phyloP scores from a whole-genome alignment of 768 basidiomycete species.

The Vishniacozyma victoriae region DNA sequence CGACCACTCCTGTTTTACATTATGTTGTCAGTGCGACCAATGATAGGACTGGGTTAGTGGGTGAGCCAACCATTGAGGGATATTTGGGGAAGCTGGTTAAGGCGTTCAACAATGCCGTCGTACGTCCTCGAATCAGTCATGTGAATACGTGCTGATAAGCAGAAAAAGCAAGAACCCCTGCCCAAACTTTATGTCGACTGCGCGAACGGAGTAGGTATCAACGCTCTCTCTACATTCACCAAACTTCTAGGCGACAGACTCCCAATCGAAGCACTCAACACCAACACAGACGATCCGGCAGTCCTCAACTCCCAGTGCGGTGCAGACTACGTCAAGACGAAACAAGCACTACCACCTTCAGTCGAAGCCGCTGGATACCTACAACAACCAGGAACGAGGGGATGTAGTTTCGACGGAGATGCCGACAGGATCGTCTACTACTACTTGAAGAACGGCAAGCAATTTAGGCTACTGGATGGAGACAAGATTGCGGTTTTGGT shows the following conservation, averaged over 20 bases:
- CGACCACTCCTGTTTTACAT: conserved; percentile 91
- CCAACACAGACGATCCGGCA: conserved; percentile 59
- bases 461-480: conserved; percentile 88
- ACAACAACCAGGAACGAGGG: conserved; percentile 58
- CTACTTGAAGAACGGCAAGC: conserved; percentile 46
- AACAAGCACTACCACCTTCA: conserved; percentile 76
- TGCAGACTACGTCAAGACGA: conserved; percentile 94
- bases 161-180: conserved; percentile 47
- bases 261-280: conserved; percentile 64
- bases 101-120: conserved; percentile 81
- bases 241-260: conserved; percentile 55
- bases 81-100: conserved; percentile 74
- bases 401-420: conserved; percentile 92
- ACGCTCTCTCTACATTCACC: conserved; percentile 60
- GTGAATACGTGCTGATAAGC: conserved; percentile 29
- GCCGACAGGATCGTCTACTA: conserved; percentile 96
- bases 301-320: conserved; percentile 82
- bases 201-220: conserved; percentile 94
- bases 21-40: conserved; percentile 89
- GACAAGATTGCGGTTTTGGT: conserved; percentile 96
- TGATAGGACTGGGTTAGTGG: conserved; percentile 69
- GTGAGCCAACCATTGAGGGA: conserved; percentile 70
- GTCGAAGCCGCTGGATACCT: conserved; percentile 52
- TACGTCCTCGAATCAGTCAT: conserved; percentile 49
- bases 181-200: conserved; percentile 79